phyloP scores from a whole-genome alignment of 108 stramenopile genomes.

The Pseudonitzschia multistriata region DNA sequence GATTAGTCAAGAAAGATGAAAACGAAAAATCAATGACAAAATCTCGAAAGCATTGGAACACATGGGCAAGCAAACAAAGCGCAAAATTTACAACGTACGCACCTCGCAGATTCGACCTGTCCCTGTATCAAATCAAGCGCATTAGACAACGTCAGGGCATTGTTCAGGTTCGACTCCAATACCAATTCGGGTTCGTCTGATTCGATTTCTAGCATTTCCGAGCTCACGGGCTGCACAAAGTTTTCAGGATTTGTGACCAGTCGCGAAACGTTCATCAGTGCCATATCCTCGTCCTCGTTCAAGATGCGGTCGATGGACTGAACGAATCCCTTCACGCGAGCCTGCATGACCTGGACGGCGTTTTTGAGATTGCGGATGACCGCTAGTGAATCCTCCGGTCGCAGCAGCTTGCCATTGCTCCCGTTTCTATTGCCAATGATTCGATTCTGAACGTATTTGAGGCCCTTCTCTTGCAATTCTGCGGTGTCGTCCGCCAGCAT shows the following conservation, averaged over 20 bases:
- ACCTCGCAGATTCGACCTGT: slow-evolving; percentile 61
- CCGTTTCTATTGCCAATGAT: slow-evolving; percentile 20
- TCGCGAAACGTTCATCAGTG: slow-evolving; percentile 84
- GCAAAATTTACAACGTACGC: background rate
- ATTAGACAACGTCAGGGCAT: slow-evolving; percentile 60
- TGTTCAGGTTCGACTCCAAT: slow-evolving; percentile 80
- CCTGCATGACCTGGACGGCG: slow-evolving; percentile 64
- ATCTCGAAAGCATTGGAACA: background rate
- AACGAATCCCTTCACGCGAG: slow-evolving; percentile 75
- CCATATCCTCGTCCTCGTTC: slow-evolving; percentile 88
- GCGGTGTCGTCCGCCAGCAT: slow-evolving; percentile 65
- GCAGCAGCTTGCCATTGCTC: slow-evolving; percentile 28
- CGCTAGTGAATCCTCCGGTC: slow-evolving; percentile 60
- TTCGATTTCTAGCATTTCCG: slow-evolving; percentile 75
- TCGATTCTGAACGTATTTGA: slow-evolving; percentile 1
- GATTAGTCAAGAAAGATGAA: background rate
- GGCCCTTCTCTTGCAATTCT: slow-evolving; percentile 34
- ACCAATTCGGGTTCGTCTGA: slow-evolving; percentile 88
- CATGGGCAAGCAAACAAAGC: background rate
- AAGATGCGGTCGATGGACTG: slow-evolving; percentile 72
- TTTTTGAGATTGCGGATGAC: slow-evolving; percentile 72
- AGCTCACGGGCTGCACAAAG: slow-evolving; percentile 79
- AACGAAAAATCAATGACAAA: background rate
- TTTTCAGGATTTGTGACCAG: slow-evolving; percentile 79
- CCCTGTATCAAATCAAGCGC: slow-evolving; percentile 69